phyloP scores from a whole-genome alignment of 1,284 basidiomycete genomes.

The Coniferiporia weirii region DNA sequence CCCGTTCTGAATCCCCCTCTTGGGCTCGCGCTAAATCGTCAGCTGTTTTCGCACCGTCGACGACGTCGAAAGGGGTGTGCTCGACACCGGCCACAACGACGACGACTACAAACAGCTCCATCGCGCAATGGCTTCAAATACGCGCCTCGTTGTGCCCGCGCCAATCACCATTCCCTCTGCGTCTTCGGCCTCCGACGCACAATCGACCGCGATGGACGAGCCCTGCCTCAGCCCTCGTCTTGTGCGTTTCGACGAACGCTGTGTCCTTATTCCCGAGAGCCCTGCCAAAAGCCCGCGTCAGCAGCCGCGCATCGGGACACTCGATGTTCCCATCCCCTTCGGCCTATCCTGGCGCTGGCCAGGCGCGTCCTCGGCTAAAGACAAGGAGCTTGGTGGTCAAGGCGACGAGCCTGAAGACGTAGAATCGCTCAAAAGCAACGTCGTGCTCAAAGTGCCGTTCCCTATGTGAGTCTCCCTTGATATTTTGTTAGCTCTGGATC shows the following conservation, averaged over 20 bases:
- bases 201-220: background rate
- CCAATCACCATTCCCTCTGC: background rate
- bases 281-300: background rate
- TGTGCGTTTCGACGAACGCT: conserved; percentile 17
- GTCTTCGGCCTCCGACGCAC: background rate
- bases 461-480: conserved; percentile 15
- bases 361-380: background rate
- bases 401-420: background rate
- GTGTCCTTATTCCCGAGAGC: conserved; percentile 15
- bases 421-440: conserved; percentile 4
- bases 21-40: background rate
- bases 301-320: conserved; percentile 7
- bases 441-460: conserved; percentile 16
- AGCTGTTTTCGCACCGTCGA: background rate
- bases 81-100: background rate
- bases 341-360: conserved; percentile 9
- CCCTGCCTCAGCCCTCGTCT: background rate
- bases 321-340: conserved; percentile 5
- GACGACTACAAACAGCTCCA: background rate
- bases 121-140: background rate
- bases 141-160: background rate
- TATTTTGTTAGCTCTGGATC: background rate
- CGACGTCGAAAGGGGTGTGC: background rate
- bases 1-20: background rate
- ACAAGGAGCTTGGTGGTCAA: conserved; percentile 1